Evolutionary conservation across 805 yeast genomes (phyloP).

Genomic region (Cephaloascus albidus): DNA sequence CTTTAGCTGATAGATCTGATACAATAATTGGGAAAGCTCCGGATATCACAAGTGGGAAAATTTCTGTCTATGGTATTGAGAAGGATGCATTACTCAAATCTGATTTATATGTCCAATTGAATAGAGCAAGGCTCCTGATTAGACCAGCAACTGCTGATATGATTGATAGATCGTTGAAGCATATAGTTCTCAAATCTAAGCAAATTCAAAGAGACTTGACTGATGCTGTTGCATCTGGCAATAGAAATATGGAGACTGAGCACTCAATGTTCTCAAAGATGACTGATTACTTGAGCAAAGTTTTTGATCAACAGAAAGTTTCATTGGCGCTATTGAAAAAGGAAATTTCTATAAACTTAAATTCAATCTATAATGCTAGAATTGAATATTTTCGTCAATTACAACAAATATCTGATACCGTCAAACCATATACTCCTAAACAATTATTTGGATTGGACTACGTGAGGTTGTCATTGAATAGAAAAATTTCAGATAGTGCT

Average conservation of each 20-base stretch:
- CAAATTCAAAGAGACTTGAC: slow-evolving; percentile 15
- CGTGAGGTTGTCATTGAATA: slow-evolving; percentile 5
- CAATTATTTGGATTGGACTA: slow-evolving; percentile 8
- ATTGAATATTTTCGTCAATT: slow-evolving; percentile 76
- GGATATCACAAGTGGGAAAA: slow-evolving; percentile 18
- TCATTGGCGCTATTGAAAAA: slow-evolving; percentile 29
- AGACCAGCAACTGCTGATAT: slow-evolving; percentile 17
- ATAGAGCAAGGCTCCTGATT: slow-evolving; percentile 6
- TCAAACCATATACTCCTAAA: slow-evolving; percentile 37
- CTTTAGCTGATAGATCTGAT: slow-evolving; percentile 28
- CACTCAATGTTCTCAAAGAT: slow-evolving; percentile 4
- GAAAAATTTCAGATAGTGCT: slow-evolving; percentile 7
- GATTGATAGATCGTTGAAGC: slow-evolving; percentile 22
- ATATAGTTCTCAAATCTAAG: slow-evolving; percentile 17
- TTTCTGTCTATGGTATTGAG: slow-evolving; percentile 3
- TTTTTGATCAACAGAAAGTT: slow-evolving; percentile 34
- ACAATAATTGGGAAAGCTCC: slow-evolving; percentile 29
- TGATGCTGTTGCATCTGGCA: background rate
- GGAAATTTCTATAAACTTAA: slow-evolving; percentile 41
- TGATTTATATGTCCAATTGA: background rate
- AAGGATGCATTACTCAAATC: background rate
- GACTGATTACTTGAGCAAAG: slow-evolving; percentile 11
- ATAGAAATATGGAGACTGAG: background rate
- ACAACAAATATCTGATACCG: slow-evolving; percentile 81
- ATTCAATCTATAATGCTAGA: slow-evolving; percentile 68